These are phyloP conservation scores for Poa pratensis DNA, from an alignment of 176 grass and related monocot species.

Conservation along the genomic window DNA sequence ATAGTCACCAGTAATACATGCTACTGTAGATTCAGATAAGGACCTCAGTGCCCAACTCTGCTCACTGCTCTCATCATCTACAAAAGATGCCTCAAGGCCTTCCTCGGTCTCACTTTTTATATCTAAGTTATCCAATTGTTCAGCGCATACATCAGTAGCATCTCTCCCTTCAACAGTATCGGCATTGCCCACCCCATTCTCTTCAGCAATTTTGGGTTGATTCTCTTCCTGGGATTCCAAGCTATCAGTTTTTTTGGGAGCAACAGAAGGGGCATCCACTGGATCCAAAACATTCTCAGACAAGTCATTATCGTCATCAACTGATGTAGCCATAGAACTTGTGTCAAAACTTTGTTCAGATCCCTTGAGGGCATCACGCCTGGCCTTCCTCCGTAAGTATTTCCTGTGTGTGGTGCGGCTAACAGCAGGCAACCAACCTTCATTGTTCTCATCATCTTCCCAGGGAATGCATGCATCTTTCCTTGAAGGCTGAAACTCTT, in stretches of 20 bases:
- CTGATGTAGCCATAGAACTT: slow-evolving; percentile 44
- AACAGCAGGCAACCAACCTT: slow-evolving; percentile 86
- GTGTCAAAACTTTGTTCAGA: slow-evolving; percentile 46
- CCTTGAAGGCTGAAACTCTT: slow-evolving; percentile 35
- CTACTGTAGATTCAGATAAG: slow-evolving; percentile 92
- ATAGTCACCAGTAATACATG: slow-evolving; percentile 88
- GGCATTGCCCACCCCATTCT: background rate
- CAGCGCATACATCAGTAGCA: slow-evolving; percentile 45
- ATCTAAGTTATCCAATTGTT: slow-evolving; percentile 61
- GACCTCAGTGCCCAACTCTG: slow-evolving; percentile 88
- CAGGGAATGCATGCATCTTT: slow-evolving; percentile 60
- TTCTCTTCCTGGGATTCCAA: slow-evolving; percentile 41
- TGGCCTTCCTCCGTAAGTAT: slow-evolving; percentile 80
- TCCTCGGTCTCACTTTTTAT: slow-evolving; percentile 55
- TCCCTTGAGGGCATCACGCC: slow-evolving; percentile 62
- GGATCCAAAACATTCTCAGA: slow-evolving; percentile 40
- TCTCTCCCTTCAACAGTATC: slow-evolving; percentile 27
- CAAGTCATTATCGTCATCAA: slow-evolving; percentile 36
- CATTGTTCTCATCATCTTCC: slow-evolving; percentile 69
- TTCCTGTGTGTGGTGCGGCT: slow-evolving; percentile 92
- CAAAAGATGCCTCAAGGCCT: slow-evolving; percentile 44
- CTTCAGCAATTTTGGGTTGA: slow-evolving; percentile 40
- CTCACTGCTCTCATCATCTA: slow-evolving; percentile 70
- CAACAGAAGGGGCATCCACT: slow-evolving; percentile 26
- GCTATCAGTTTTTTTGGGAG: slow-evolving; percentile 18